Evolutionary conservation across 1,139 yeast species (phyloP), one percentile per base, ranked within the genome.

Genomic region (Scheffersomyces illinoinensis): DNA sequence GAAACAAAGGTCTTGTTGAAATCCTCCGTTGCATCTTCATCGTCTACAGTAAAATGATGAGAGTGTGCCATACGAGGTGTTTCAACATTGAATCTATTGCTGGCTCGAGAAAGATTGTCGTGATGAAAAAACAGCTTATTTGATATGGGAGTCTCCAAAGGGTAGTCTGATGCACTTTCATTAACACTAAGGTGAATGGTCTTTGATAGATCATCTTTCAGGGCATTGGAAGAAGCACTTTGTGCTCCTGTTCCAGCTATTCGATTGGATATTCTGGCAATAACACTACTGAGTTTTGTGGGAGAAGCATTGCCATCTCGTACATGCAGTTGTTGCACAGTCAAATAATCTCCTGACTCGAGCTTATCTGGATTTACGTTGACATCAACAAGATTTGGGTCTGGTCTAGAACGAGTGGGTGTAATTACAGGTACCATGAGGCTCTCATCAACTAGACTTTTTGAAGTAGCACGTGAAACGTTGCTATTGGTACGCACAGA

Each of bases 231-330:
- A 4, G 69, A 66, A 12, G 67, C 58, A 1, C 68, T 59, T 12
- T 53, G 60, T 7, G 59, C 52, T 47, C 75, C 76, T 17, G 73
- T 61, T 5, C 84, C 84, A 0, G 82, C 83, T 55, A 80, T 74
- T 64, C 84, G 76, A 57, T 79, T 81, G 0, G 83, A 76, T 2
- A 80, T 71, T 58, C 81, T 66, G 3, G 79, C 64, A 48, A 80
- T 61, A 4, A 73, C 70, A 57, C 73, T 71, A 5, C 79, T 57
- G 56, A 76, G 64, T 60, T 70, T 72, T 14, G 66, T 59, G 0
- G 72, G 66, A 2, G 72, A 55, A 10, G 53, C 43, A 4, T 54
- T 8, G 17, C 54, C 54, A 12, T 24, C 43, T 33, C 43, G 43
- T 33, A 10, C 43, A 33, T 33, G 10, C 43, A 33, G 43, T 33